Evolutionary conservation across 805 yeast species (phyloP), one percentile per base, ranked within the genome.

Genomic region (Wickerhamiella allomyrinae): DNA sequence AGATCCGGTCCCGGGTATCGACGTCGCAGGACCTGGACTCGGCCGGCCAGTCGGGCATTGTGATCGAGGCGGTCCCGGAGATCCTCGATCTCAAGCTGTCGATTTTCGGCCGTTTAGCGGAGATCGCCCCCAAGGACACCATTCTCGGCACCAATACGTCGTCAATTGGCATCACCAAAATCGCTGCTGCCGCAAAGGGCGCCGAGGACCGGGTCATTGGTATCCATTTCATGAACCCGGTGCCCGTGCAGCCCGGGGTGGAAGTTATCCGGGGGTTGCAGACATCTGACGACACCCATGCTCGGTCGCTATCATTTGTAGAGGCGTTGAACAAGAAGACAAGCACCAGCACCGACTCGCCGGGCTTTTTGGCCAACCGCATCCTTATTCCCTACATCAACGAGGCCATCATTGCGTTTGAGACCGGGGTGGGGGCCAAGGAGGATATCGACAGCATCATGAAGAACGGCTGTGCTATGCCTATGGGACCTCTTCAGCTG

Each of bases 381-480:
- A 57, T 65, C 29, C 56, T 65, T 39, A 54, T 65, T 53, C 69
- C 69, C 13, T 66, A 66, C 52, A 61, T 65, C 52, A 65, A 65
- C 47, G 70, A 65, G 53, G 69, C 70, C 13, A 56, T 65, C 42
- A 51, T 61, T 29, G 53, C 61, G 33, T 45, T 58, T 8, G 69
- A 65, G 53, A 58, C 61, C 15, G 69, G 69, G 10, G 45, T 63
- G 20, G 69, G 69, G 36, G 29, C 47, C 24, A 54, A 57, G 43
- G 67, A 65, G 45, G 68, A 63, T 44, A 63, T 65, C 41, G 69
- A 65, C 53, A 61, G 50, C 46, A 65, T 65, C 49, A 64, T 65
- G 68, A 60, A 57, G 52, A 63, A 62, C 45, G 69, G 70, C 20
- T 65, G 69, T 46, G 70, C 69, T 20, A 61, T 65, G 67, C 69